Conservation (phyloP, 2,329 filamentous ascomycete genomes). For the Graphiopsis chlorocephala region DNA sequence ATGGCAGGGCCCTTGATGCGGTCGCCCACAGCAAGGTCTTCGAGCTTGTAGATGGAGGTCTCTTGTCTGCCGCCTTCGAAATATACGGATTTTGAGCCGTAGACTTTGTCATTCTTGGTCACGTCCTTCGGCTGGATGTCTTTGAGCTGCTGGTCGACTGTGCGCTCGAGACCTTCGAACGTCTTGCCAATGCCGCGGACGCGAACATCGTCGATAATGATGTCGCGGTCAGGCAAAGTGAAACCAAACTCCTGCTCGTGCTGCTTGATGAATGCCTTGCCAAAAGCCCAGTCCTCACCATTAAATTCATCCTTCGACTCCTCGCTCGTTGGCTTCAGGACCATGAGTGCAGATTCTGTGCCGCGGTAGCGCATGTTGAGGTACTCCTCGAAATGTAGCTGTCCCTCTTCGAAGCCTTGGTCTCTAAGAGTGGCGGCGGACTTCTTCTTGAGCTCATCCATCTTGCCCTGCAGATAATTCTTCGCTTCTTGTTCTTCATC, state of each 20-base stretch:
- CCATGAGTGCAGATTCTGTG: conserved; percentile 88
- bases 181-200: conserved; percentile 87
- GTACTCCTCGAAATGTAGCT: conserved; percentile 85
- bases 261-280: conserved; percentile 77
- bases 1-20: conserved; percentile 77
- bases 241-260: conserved; percentile 94
- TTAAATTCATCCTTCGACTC: conserved; percentile 59
- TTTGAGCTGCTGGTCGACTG: conserved; percentile 78
- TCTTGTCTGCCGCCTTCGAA: conserved; percentile 77
- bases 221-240: conserved; percentile 77
- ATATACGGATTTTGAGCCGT: conserved; percentile 70
- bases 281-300: conserved; percentile 76
- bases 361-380: conserved; percentile 91
- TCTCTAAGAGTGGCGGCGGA: conserved; percentile 65
- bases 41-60: conserved; percentile 80
- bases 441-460: conserved; percentile 75
- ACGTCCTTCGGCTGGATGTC: conserved; percentile 60
- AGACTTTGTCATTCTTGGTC: conserved; percentile 59
- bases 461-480: conserved; percentile 65
- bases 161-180: conserved; percentile 74
- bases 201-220: conserved; percentile 86
- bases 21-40: conserved; percentile 69
- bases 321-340: conserved; percentile 67
- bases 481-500: conserved; percentile 56
- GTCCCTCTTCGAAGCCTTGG: conserved; percentile 73